A percentile compares a stretch with the other conserved stretches of the same genome.
These are phyloP conservation scores for Oryza australiensis DNA, from an alignment of 176 grass and related monocot genomes.

Conservation along the genomic window DNA sequence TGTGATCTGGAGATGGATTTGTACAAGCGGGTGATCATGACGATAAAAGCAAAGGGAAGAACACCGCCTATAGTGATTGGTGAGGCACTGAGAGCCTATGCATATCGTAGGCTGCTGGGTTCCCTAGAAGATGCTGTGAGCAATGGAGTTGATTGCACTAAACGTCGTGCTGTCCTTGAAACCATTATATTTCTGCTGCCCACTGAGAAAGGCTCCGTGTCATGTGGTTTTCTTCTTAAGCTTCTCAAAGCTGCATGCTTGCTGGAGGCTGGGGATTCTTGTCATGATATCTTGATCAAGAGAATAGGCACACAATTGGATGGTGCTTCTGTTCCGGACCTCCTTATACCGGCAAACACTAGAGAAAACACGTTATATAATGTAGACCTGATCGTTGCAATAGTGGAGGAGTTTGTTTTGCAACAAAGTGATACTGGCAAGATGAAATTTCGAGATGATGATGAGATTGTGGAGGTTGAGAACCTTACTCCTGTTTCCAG, in stretches of 20 bases:
- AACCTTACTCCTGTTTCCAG: conserved; percentile 50
- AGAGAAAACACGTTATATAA: conserved; percentile 46
- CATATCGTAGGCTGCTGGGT: conserved; percentile 62
- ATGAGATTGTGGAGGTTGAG: conserved; percentile 72
- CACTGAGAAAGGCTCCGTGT: conserved; percentile 62
- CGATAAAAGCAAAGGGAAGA: conserved; percentile 62
- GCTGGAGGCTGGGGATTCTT: conserved; percentile 55
- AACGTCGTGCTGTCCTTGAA: conserved; percentile 51
- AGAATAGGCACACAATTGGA: conserved; percentile 77
- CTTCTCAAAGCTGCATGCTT: conserved; percentile 77
- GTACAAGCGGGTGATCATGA: conserved; percentile 74
- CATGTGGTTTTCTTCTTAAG: conserved; percentile 86
- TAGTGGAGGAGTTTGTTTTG: conserved; percentile 69
- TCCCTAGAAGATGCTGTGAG: conserved; percentile 60
- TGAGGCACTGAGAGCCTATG: conserved; percentile 87
- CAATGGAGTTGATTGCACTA: conserved; percentile 55
- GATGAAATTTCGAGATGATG: conserved; percentile 36
- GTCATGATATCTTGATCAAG: conserved; percentile 50
- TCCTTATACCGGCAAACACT: conserved; percentile 58
- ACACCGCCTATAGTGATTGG: conserved; percentile 55
- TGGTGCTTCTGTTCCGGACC: conserved; percentile 79
- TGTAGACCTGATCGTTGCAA: conserved; percentile 63
- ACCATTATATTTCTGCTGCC: conserved; percentile 72
- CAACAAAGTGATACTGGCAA: conserved; percentile 40
- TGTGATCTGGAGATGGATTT: conserved; percentile 90